Evolutionary conservation across 257 asterid species (phyloP).

Genomic region (Solanum acaule): DNA sequence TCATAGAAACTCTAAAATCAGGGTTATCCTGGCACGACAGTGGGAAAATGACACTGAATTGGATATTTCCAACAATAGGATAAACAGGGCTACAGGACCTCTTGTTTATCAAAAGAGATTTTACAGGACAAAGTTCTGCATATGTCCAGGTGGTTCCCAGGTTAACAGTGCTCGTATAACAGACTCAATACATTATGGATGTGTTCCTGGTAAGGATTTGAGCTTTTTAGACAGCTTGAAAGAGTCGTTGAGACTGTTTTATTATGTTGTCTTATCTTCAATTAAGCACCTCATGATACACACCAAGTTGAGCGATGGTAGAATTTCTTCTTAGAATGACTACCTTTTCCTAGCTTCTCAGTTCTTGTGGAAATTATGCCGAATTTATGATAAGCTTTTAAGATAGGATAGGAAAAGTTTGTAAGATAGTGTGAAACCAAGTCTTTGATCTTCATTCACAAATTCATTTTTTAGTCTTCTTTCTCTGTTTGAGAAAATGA

Average conservation of each 20-base stretch:
- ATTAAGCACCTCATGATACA: not conserved
- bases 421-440: not conserved
- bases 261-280: not conserved
- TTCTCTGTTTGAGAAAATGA: not conserved
- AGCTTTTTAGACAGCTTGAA: not conserved
- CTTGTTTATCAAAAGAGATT: slow-evolving; percentile 83
- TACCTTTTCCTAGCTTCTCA: not conserved
- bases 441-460: not conserved
- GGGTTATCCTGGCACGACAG: slow-evolving; percentile 82
- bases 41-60: slow-evolving; percentile 99
- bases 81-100: slow-evolving; percentile 87
- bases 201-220: slow-evolving; percentile 79
- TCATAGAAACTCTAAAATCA: slow-evolving; percentile 83
- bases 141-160: slow-evolving; percentile 99
- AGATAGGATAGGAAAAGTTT: not conserved
- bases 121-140: slow-evolving; percentile 85
- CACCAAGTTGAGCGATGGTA: not conserved
- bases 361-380: not conserved
- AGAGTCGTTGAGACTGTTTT: not conserved
- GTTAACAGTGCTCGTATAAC: slow-evolving; percentile 98
- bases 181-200: slow-evolving; percentile 97
- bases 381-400: not conserved
- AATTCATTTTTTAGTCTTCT: not conserved
- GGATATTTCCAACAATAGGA: slow-evolving; percentile 73
- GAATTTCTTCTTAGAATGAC: not conserved